Evolutionary conservation across 2,329 filamentous ascomycete species (phyloP), one percentile per base, ranked within the genome.

Genomic region (Coniochaeta pulveracea): DNA sequence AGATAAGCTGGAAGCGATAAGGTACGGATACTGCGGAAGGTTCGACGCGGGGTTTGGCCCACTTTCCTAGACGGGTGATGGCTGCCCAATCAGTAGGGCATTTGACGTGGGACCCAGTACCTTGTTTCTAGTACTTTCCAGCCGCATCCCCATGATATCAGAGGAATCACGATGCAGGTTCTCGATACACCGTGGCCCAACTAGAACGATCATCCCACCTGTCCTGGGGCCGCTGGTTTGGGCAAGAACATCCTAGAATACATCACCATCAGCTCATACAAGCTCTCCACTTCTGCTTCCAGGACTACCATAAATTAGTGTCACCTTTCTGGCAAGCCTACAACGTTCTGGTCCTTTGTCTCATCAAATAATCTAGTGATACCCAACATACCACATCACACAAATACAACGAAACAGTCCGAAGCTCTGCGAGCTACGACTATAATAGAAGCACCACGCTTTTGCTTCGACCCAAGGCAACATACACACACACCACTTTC

Each of bases 161-260:
- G 14, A 18, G 4, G 30, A 33, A 33, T 18, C 15, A 15, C 19
- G 8, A n/a, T 24, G 30, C 15, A 16, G 29, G 12, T 32, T 32
- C 29, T 10, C 19, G 29, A 24, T 17, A n/a, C 14, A 24, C 17
- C 29, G n/a, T 5, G 11, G 21, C 3, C 19, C n/a, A 19, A 24
- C 29, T 19, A 32, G 21, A 25, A 19, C 21, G n/a, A 33, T 33
- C 30, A 33, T 33, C 15, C 30, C 30, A 33, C 30, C 18, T 31
- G n/a, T 31, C 28, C 22, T 12, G 28, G 22, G 28, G 22, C 28
- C 12, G 18, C 18, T 19, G 22, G 28, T 22, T 19, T 19, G 28
- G 28, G 19, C 10, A 17, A 21, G 28, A 31, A 31, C 18, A 21
- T 31, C 22, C 28, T 31, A 14, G n/a, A 31, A 19, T 19, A 31